Evolutionary conservation across 768 basidiomycete species (phyloP), one percentile per base, ranked within the genome.

Genomic region (Lactifluus pinguis): DNA sequence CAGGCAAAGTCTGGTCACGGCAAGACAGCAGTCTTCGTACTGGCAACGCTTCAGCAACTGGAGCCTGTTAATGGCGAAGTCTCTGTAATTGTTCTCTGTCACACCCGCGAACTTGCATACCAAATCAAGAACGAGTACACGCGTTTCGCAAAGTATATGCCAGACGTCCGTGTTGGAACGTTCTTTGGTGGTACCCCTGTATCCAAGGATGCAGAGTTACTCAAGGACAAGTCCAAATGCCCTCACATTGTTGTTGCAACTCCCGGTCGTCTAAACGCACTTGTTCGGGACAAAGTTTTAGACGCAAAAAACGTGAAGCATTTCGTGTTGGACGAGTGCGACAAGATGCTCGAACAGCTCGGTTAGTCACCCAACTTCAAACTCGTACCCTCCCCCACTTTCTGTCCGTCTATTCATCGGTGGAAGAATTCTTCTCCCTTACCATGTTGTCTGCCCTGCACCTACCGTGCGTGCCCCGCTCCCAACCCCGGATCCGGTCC

Each of bases 321-420:
- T 80, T 99, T 99, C 76, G 94, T 97, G 59, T 80, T 99, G 74
- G 97, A 99, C 83, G 97, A 99, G 80, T 99, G 97, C 83, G 97
- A 99, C 83, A 99, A 99, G 85, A 98, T 99, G 93, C 89, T 99
- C 73, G 97, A 99, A 83, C 90, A 94, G 85, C 94, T 99, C 79
- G 97, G 97, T 99, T 92, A 98, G 97, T 99, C 83, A 76, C 86
- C 80, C 86, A 79, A 79, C 84, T 87, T 86, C 80, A 82, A 82
- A 82, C 77, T 76, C 77, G 71, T 76, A 72, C 74, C 71, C 62
- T 66, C 55, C 63, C 67, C 45, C 63, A 62, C 62, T 68, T 66
- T 57, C 55, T 65, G 57, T 61, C 68, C 63, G 65, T 67, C 63
- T 61, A 56, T 64, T 65, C 67, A 58, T 65, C 62, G 61, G 42